These are phyloP conservation scores for Xylaria longipes DNA, from an alignment of 495 filamentous ascomycete species.

Conservation along the genomic window DNA sequence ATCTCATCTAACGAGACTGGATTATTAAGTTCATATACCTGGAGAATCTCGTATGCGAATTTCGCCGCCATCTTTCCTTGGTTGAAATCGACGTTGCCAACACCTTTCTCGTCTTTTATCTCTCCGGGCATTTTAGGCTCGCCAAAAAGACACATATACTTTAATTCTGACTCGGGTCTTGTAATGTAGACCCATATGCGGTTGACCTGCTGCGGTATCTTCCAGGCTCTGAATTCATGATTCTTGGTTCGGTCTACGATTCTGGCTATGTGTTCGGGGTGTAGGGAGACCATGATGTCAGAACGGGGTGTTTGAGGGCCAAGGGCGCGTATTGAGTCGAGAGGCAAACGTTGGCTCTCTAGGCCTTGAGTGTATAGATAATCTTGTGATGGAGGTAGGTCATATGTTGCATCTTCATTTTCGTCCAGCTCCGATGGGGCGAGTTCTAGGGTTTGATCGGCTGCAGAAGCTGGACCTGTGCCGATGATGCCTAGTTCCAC, in stretches of 20 bases:
- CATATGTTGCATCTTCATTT: slow-evolving; percentile 18
- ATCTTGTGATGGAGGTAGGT: slow-evolving; percentile 29
- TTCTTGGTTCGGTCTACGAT: slow-evolving; percentile 50
- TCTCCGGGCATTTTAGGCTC: slow-evolving; percentile 49
- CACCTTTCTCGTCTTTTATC: slow-evolving; percentile 43
- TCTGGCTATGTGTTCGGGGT: slow-evolving; percentile 44
- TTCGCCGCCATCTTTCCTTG: slow-evolving; percentile 37
- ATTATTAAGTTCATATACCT: slow-evolving; percentile 61
- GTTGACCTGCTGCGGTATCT: slow-evolving; percentile 45
- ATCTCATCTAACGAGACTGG: slow-evolving; percentile 51
- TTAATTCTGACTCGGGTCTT: slow-evolving; percentile 46
- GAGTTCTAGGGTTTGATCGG: slow-evolving; percentile 19
- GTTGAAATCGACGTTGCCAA: slow-evolving; percentile 59
- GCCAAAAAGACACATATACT: slow-evolving; percentile 57
- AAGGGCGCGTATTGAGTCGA: slow-evolving; percentile 50
- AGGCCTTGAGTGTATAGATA: slow-evolving; percentile 49
- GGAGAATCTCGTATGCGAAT: slow-evolving; percentile 55
- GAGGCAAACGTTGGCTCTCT: slow-evolving; percentile 57
- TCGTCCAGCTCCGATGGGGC: slow-evolving; percentile 23
- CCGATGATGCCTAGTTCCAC: not conserved
- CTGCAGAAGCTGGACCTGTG: slow-evolving; percentile 10
- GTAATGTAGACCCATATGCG: slow-evolving; percentile 59
- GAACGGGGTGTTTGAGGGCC: slow-evolving; percentile 53
- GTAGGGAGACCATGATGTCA: slow-evolving; percentile 55
- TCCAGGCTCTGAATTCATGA: slow-evolving; percentile 54